Conservation (phyloP, 257 asterid genomes). For the Nicotiana obtusifolia region DNA sequence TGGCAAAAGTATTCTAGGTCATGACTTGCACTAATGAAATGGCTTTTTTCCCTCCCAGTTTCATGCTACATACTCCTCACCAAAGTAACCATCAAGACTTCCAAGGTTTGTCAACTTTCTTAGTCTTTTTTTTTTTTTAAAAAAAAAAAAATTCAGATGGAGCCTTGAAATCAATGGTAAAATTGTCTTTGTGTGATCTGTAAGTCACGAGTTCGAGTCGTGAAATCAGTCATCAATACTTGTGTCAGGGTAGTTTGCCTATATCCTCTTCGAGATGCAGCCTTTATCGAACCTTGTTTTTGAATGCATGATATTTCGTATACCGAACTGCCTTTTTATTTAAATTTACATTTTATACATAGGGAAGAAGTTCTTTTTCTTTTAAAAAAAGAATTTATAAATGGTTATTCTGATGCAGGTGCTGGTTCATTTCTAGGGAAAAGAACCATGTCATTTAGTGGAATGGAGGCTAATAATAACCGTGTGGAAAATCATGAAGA, state of each 20-base stretch:
- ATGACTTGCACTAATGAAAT: conserved; percentile 26
- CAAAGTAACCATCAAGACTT: conserved; percentile 35
- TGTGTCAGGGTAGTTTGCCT: too few relatives aligned
- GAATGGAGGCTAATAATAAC: conserved; percentile 15
- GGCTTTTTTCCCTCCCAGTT: conserved; percentile 72
- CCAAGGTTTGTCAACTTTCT: conserved; percentile 16
- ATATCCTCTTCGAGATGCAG: too few relatives aligned
- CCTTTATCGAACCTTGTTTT: too few relatives aligned
- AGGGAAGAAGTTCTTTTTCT: background rate
- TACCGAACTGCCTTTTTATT: too few relatives aligned
- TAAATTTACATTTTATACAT: too few relatives aligned
- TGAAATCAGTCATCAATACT: too few relatives aligned
- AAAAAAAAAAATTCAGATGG: too few relatives aligned
- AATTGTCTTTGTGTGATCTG: too few relatives aligned
- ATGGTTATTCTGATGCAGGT: conserved; percentile 1
- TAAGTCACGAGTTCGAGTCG: too few relatives aligned
- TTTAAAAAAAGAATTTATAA: background rate
- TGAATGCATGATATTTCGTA: too few relatives aligned
- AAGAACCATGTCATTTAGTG: conserved; percentile 33
- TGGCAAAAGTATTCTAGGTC: background rate
- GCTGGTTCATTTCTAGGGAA: conserved; percentile 28
- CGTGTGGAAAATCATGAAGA: conserved; percentile 17
- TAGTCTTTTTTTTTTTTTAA: background rate
- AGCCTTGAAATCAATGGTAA: too few relatives aligned
- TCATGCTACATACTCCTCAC: conserved; percentile 63